A percentile compares a stretch with the other conserved stretches of the same genome.
These are phyloP conservation scores for Solanum commersonii DNA, from an alignment of 257 asterid species.

Conservation along the genomic window DNA sequence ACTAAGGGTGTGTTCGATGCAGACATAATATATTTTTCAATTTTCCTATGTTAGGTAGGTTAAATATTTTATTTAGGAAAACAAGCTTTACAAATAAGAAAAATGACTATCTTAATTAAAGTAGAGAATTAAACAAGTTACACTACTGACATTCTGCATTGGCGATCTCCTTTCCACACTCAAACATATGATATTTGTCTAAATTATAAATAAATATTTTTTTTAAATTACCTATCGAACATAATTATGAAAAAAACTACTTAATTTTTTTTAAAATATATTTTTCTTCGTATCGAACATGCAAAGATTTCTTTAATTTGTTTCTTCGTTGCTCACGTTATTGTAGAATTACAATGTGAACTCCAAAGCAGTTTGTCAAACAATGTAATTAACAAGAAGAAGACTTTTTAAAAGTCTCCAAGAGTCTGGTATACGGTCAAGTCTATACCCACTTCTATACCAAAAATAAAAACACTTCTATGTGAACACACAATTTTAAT, in stretches of 20 bases:
- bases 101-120: too few species aligned
- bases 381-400: not conserved
- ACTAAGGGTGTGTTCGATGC: not conserved
- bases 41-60: too few species aligned
- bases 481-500: not conserved
- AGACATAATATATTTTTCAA: too few species aligned
- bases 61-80: not conserved
- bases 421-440: not conserved
- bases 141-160: too few species aligned
- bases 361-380: not conserved
- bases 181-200: not conserved
- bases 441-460: not conserved
- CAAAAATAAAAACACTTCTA: not conserved
- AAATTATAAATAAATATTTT: too few species aligned
- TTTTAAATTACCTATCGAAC: too few species aligned
- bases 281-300: not conserved
- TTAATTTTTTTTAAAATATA: too few species aligned
- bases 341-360: not conserved
- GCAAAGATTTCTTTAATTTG: not conserved
- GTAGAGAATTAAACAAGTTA: too few species aligned
- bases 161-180: not conserved
- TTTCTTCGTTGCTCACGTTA: not conserved
- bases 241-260: too few species aligned
- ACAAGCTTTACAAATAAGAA: not conserved
- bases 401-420: not conserved